Percentiles rank a stretch among this genome's conserved stretches.
Conservation (phyloP, 768 basidiomycete genomes). For the Leccinum rimulosum region DNA sequence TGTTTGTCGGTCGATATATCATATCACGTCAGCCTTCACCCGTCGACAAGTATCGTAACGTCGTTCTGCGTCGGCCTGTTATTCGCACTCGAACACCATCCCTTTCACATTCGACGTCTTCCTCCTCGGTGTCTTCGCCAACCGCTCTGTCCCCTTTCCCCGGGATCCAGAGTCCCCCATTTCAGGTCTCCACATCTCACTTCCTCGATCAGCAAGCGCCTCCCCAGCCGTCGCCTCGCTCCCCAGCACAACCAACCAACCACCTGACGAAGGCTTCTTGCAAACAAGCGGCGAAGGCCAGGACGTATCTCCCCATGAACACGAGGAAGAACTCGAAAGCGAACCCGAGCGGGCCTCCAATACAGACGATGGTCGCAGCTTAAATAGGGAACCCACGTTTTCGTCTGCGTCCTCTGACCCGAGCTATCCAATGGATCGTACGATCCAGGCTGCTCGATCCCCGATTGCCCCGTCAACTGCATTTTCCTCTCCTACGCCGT, state of each 20-base stretch:
- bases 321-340: constrained; percentile 18
- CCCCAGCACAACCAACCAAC: constrained; percentile 22
- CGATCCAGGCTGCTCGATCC: constrained; percentile 29
- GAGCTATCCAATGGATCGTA: constrained; percentile 30
- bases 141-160: constrained; percentile 41
- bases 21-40: constrained; percentile 54
- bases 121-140: constrained; percentile 53
- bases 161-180: constrained; percentile 46
- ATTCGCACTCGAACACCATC: constrained; percentile 63
- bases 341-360: constrained; percentile 21
- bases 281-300: constrained; percentile 15
- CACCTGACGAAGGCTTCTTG: constrained; percentile 17
- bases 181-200: constrained; percentile 44
- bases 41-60: constrained; percentile 60
- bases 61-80: constrained; percentile 52
- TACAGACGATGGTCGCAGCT: constrained; percentile 26
- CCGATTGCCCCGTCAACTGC: constrained; percentile 39
- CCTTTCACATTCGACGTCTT: constrained; percentile 57
- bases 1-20: neutral
- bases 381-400: constrained; percentile 59
- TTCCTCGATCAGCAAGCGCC: constrained; percentile 49
- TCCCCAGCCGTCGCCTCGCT: constrained; percentile 44
- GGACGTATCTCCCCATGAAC: neutral
- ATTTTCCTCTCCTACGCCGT: constrained; percentile 55
- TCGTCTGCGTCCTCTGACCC: constrained; percentile 59